A percentile compares a stretch with the other conserved stretches of the same genome.
Evolutionary conservation across 495 filamentous ascomycete genomes (phyloP).

Genomic region (Xylaria flabelliformis): DNA sequence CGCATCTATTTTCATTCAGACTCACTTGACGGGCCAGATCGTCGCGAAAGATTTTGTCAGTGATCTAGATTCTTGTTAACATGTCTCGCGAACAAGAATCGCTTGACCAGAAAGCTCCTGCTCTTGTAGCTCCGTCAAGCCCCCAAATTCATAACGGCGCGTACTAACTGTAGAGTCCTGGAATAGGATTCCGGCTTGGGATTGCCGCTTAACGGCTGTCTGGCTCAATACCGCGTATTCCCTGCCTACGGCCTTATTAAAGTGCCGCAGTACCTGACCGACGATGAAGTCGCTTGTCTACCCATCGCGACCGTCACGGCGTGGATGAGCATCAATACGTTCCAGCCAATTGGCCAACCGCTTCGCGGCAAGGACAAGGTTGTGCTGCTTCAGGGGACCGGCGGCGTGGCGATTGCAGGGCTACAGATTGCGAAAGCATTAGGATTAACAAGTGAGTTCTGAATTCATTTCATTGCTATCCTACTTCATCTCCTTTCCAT

Average conservation of each 20-base stretch:
- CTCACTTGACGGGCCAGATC: conserved; percentile 50
- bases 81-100: background rate
- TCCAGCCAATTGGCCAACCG: conserved; percentile 48
- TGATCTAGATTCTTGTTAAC: background rate
- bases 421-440: conserved; percentile 49
- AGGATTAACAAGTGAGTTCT: conserved; percentile 46
- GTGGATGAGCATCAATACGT: conserved; percentile 54
- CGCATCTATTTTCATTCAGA: conserved; percentile 50
- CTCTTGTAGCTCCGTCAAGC: background rate
- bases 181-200: conserved; percentile 42
- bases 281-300: conserved; percentile 51
- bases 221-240: conserved; percentile 54
- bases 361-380: conserved; percentile 24
- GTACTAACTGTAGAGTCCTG: background rate
- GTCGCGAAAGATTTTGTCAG: conserved; percentile 38
- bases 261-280: conserved; percentile 46
- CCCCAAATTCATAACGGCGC: background rate
- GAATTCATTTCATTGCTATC: background rate
- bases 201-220: conserved; percentile 45
- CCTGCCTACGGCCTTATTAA: conserved; percentile 44
- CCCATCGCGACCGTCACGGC: conserved; percentile 54
- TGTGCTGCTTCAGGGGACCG: conserved; percentile 55
- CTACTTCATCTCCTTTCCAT: background rate
- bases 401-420: conserved; percentile 48
- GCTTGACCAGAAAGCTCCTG: background rate